A percentile compares a stretch with the other conserved stretches of the same genome.
Conservation (phyloP, 345 rosid species). For the Bruguiera gymnorhiza region DNA sequence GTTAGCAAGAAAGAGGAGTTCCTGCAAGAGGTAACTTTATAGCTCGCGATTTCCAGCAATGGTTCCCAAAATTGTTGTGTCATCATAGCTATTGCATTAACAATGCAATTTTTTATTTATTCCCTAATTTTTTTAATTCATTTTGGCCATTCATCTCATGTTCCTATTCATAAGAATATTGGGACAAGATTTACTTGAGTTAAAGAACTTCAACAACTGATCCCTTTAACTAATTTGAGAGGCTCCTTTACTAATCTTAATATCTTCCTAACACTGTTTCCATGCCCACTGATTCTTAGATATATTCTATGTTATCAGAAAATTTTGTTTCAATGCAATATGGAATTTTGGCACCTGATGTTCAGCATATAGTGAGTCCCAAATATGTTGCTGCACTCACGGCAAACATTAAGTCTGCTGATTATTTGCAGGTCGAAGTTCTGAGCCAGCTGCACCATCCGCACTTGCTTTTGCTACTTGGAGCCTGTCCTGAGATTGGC, state of each 20-base stretch:
- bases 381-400: neutral
- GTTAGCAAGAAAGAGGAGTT: conserved; percentile 67
- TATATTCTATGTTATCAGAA: neutral
- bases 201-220: neutral
- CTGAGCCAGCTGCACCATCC: conserved; percentile 82
- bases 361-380: neutral
- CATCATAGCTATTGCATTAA: neutral
- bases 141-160: too few species aligned
- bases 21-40: conserved; percentile 62
- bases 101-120: neutral
- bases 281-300: neutral
- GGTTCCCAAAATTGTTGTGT: neutral
- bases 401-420: neutral
- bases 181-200: neutral
- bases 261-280: neutral
- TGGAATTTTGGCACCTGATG: neutral
- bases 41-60: neutral
- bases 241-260: neutral
- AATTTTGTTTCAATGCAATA: neutral
- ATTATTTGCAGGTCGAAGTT: conserved; percentile 64
- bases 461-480: conserved; percentile 73
- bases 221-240: neutral
- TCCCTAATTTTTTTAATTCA: neutral
- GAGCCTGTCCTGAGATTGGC: conserved; percentile 82
- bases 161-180: neutral